Evolutionary conservation across 257 asterid genomes (phyloP).

Genomic region (Forsythia viridissima): DNA sequence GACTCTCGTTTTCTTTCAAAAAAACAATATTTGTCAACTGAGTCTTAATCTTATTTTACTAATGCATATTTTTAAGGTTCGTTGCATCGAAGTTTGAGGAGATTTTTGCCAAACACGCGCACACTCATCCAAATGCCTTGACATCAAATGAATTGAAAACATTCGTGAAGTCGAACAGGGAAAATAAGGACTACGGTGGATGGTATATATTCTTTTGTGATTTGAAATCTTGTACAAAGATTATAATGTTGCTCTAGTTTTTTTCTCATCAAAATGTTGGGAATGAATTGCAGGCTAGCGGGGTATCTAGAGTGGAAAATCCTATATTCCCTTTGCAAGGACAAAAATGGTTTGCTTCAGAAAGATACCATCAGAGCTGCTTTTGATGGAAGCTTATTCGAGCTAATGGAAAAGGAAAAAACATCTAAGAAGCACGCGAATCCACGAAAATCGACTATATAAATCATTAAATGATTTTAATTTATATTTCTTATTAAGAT

Average conservation of each 20-base stretch:
- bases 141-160: slow-evolving; percentile 58
- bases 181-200: slow-evolving; percentile 71
- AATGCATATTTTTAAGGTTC: slow-evolving; percentile 45
- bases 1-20: neutral
- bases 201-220: slow-evolving; percentile 41
- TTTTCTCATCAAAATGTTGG: neutral
- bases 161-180: slow-evolving; percentile 61
- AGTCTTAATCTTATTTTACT: neutral
- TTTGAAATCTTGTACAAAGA: too few relatives aligned
- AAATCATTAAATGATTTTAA: too few relatives aligned
- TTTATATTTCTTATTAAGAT: too few relatives aligned
- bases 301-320: slow-evolving; percentile 76
- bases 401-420: slow-evolving; percentile 60
- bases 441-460: neutral
- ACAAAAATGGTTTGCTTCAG: slow-evolving; percentile 56
- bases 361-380: slow-evolving; percentile 58
- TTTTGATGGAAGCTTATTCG: slow-evolving; percentile 86
- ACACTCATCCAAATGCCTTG: slow-evolving; percentile 40
- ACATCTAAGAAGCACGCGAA: slow-evolving; percentile 50
- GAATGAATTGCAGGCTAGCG: slow-evolving; percentile 50
- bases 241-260: neutral
- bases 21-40: too few relatives aligned
- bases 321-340: slow-evolving; percentile 66
- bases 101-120: slow-evolving; percentile 61
- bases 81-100: slow-evolving; percentile 67